These are phyloP conservation scores for Fragaria ananassa DNA, from an alignment of 306 rosid species.

Conservation along the genomic window DNA sequence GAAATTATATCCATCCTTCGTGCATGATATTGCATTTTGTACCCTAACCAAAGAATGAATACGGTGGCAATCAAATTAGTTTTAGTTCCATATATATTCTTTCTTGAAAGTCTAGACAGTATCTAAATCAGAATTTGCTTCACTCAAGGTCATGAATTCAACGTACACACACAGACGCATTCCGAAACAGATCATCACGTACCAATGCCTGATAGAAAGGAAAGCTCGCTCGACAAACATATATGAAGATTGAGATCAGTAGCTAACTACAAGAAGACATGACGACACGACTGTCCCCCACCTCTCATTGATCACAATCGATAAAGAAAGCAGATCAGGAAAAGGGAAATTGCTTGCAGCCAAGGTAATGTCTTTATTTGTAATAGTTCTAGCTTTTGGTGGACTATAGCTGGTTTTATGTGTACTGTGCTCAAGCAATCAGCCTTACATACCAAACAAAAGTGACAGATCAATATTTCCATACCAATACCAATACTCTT, in stretches of 20 bases:
- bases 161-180: background rate
- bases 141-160: background rate
- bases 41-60: too few relatives aligned
- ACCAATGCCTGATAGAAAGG: background rate
- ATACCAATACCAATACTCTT: background rate
- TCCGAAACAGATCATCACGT: background rate
- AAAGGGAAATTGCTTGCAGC: slow-evolving; percentile 11
- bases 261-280: slow-evolving; percentile 30
- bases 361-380: background rate
- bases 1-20: too few relatives aligned
- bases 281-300: slow-evolving; percentile 25
- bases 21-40: too few relatives aligned
- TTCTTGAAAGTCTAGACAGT: background rate
- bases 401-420: background rate
- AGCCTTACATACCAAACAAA: background rate
- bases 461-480: background rate
- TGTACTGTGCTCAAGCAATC: background rate
- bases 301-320: slow-evolving; percentile 21
- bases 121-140: background rate
- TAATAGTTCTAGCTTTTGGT: background rate
- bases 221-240: background rate
- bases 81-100: background rate
- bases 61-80: background rate
- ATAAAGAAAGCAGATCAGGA: slow-evolving; percentile 10
- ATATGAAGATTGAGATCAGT: slow-evolving; percentile 23